These are phyloP conservation scores for Alnus rubra DNA, from an alignment of 306 rosid species.

Conservation along the genomic window DNA sequence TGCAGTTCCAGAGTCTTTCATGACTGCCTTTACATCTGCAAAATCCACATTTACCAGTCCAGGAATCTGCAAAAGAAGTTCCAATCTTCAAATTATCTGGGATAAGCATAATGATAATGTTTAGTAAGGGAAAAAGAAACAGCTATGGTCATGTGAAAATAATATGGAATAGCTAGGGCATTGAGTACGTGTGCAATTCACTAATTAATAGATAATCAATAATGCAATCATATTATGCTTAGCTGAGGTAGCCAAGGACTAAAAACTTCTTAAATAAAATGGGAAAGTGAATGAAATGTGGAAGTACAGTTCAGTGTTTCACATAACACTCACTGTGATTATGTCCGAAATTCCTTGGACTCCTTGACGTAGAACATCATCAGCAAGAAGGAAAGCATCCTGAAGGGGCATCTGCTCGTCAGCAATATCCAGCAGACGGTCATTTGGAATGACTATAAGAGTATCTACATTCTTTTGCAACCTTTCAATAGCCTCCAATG, in stretches of 20 bases:
- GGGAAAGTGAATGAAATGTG: not conserved
- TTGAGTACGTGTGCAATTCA: not conserved
- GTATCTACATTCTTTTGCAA: constrained; percentile 96
- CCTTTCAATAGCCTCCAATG: constrained; percentile 92
- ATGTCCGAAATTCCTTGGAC: constrained; percentile 98
- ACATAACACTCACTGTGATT: constrained; percentile 65
- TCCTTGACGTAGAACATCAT: constrained; percentile 96
- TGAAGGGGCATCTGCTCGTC: constrained; percentile 93
- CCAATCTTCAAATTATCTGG: constrained; percentile 15
- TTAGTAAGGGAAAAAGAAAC: not conserved
- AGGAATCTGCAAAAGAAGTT: constrained; percentile 67
- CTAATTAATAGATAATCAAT: not conserved
- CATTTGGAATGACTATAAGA: constrained; percentile 95
- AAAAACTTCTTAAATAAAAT: not conserved
- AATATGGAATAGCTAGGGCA: not conserved
- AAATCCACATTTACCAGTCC: constrained; percentile 99
- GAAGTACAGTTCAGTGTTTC: constrained; percentile 12
- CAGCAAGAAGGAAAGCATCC: constrained; percentile 92
- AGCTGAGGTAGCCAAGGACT: not conserved
- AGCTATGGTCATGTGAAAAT: not conserved
- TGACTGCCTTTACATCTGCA: constrained; percentile 98
- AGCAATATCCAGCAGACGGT: constrained; percentile 91
- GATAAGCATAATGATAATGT: constrained; percentile 7
- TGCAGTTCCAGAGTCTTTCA: constrained; percentile 99
- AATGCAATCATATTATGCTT: not conserved